Base-by-base conservation (phyloP, 2,329 filamentous ascomycete genomes). In the Davidsoniella eucalypti region DNA sequence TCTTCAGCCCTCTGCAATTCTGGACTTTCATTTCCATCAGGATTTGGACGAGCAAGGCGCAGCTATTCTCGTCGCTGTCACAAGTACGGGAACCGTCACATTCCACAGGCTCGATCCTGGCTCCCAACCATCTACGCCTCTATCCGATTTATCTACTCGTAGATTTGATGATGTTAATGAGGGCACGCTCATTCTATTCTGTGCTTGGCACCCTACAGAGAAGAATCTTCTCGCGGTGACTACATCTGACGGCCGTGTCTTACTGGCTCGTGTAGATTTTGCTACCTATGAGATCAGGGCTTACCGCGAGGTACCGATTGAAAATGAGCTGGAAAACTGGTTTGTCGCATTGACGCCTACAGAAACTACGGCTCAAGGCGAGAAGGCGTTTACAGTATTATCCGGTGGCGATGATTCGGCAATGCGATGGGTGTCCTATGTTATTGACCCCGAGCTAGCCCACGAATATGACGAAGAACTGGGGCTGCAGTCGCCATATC, bases 11-110 rank as follows among this genome's bases (percentile, higher is more conserved):
- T 86, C 80, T 48, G 88, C 86, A 5, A 73, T 95, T 25, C 73
- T 95, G 49, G 88, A 95, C 61, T 68, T 95, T 26, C 85, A 88
- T 57, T 96, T 95, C 62, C 77, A 81, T 54, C 76, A 75, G 1
- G 60, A 65, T 47, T 55, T 58, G 2, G 61, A 69, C 49, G 58
- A 58, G 3, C 41, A 49, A 41, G 33, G 51, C 6, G 65, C 64
- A 46, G 69, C 71, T 26, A 65, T 83, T 3, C 71, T 94, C 49
- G 87, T 79, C 8, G 78, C 82, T 2, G 85, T 86, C 7, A 85
- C 84, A 1, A 94, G 87, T 54, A 85, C 82, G 0, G 85, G 82
- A 0, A 72, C 73, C 0, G 65, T 93, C 10, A 73, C 73, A 1
- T 68, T 90, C 46, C 87, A 82, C 63, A 68, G 62, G 55, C 65